Evolutionary conservation across 441 rosid species (phyloP), one percentile per base, ranked within the genome.

Genomic region (Metrosideros polymorpha): DNA sequence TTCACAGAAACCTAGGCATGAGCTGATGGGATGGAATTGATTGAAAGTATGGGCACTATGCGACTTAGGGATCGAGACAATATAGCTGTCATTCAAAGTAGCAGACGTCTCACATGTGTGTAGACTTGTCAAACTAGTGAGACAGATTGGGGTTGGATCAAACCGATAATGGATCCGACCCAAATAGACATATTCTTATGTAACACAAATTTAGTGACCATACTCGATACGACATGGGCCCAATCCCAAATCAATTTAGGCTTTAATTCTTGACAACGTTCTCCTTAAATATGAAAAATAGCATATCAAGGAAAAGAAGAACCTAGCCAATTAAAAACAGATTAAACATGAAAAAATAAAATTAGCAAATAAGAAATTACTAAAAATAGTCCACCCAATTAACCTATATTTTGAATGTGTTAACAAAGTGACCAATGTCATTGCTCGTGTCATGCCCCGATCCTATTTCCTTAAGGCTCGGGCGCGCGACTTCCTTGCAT

Each of bases 81-180:
- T 12, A 56, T 56, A 17, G 27, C 63, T 27, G 6, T 56, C 12
- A 2, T 12, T 27, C 27, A 27, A 13, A n/a, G 17, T 7, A 57
- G 24, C 6, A 0, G 10, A 57, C 18, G 12, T 57, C 15, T 57
- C 9, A 6, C 32, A 27, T 14, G 12, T 57, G 63, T 57, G 18
- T n/a, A 13, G 0, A 27, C 17, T 1, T 12, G 0, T 12, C 0
- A 57, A 57, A 57, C 5, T 15, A 2, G 18, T 57, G 18, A 27
- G 12, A 27, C 18, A 3, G 3, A 57, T 57, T 6, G 3, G 29
- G 18, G 2, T 57, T 57, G 63, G 2, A 0, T 57, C n/a, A 17
- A 17, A n/a, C 12, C 1, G 7, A 57, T 7, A 57, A 57, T 57
- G 14, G 32, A 57, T 57, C 0, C 24, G 1, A 57, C 18, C 52